Base-by-base conservation (phyloP, 1,139 yeast genomes). In the Blastobotrys elegans region DNA sequence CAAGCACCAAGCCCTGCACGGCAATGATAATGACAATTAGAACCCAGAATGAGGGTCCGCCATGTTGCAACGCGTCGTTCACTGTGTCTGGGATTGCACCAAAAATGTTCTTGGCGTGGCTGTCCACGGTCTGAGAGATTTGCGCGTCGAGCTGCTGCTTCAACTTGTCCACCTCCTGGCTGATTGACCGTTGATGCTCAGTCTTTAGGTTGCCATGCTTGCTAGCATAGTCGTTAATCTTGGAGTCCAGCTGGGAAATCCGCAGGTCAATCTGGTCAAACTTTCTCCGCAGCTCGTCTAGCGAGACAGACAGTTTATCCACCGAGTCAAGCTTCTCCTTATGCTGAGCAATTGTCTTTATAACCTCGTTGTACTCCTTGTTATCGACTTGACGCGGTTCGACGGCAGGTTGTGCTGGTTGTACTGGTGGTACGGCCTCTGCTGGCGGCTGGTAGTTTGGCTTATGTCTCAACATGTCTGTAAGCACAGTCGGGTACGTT, bases 41-140 rank as follows among this genome's bases (percentile, higher is more conserved):
- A 24, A 54, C 43, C 65, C 65, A 62, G 22, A 62, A 50, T 33
- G 61, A 53, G 6, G 64, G 61, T 2, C 65, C 65, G 13, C 63
- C 63, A 26, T 54, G 57, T 26, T 47, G 49, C 31, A 61, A 48
- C 18, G 67, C 66, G 8, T 51, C 56, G 14, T 57, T 50, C 33
- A 63, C 54, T 1, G 64, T 54, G 16, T 58, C 63, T 2, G 65
- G 60, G 10, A 63, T 42, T 2, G 60, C 44, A 6, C 64, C 64
- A 41, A 60, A 50, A n/a, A 60, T 33, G 30, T 53, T 53, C 13
- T 54, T 43, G 6, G 63, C 56, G 48, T 63, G 66, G 44, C 63
- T 65, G 27, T 37, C 43, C 16, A 60, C 57, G 6, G 56, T 47
- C 33, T 40, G 37, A 37, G 54, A 54, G 31, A 60, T 53, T 16